Evolutionary conservation across 768 basidiomycete species (phyloP).

Genomic region (Mycena rebaudengoi): DNA sequence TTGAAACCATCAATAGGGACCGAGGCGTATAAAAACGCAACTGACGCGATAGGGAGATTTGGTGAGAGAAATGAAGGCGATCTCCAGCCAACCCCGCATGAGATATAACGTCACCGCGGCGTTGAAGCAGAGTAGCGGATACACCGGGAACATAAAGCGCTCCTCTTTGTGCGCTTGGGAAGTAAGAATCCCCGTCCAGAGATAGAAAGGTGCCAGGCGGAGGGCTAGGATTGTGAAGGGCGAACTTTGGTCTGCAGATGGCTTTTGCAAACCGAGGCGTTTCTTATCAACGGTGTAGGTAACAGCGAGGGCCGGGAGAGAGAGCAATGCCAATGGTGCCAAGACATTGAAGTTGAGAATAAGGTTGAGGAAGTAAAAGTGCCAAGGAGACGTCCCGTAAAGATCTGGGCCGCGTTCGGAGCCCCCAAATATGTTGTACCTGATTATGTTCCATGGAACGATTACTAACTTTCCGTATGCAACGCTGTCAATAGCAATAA

Average conservation of each 20-base stretch:
- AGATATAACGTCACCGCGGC: conserved; percentile 91
- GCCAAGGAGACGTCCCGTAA: conserved; percentile 90
- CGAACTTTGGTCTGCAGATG: conserved; percentile 70
- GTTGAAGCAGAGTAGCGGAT: conserved; percentile 92
- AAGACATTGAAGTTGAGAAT: conserved; percentile 94
- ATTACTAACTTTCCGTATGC: conserved; percentile 84
- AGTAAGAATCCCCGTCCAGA: conserved; percentile 88
- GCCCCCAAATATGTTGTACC: conserved; percentile 91
- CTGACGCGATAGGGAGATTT: conserved; percentile 87
- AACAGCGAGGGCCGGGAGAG: conserved; percentile 79
- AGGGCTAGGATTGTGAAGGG: conserved; percentile 81
- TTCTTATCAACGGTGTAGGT: conserved; percentile 81
- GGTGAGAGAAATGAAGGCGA: conserved; percentile 74
- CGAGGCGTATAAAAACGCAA: conserved; percentile 8
- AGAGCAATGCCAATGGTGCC: conserved; percentile 79
- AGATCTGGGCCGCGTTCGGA: conserved; percentile 85
- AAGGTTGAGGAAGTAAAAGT: conserved; percentile 89
- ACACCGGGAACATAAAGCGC: conserved; percentile 97
- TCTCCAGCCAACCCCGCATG: conserved; percentile 87
- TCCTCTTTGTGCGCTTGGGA: conserved; percentile 96
- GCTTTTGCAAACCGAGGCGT: conserved; percentile 67
- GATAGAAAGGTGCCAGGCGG: conserved; percentile 86
- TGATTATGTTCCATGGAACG: conserved; percentile 93
- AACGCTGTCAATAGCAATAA: conserved; percentile 82
- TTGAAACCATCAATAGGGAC: conserved; percentile 9